Evolutionary conservation across 2,329 filamentous ascomycete genomes (phyloP), one percentile per base, ranked within the genome.

Genomic region (Trichoderma sp.): DNA sequence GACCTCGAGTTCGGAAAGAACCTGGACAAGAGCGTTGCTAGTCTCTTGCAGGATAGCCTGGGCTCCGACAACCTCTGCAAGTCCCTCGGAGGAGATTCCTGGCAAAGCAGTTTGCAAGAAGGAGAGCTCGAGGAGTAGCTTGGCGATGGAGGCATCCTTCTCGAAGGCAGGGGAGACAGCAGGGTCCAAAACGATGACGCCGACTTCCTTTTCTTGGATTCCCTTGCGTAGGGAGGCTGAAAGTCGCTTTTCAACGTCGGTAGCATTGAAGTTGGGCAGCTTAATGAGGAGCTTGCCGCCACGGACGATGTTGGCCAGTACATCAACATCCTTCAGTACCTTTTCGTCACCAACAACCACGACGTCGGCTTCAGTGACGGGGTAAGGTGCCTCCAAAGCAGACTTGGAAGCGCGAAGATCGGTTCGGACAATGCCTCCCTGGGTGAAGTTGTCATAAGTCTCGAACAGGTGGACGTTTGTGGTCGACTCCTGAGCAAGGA

Each of bases 231-330:
- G 90, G 64, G 87, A 83, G 50, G 89, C 87, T 2, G 94, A 91
- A 6, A 99, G 87, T 80, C 94, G 92, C 89, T 97, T 97, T 87
- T 98, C 96, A 7, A 95, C 83, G 45, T 98, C 95, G 62, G 97
- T 96, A 69, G 95, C 91, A 86, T 97, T 98, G 83, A 94, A 91
- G 79, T 91, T 92, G 33, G 94, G 89, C 29, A 97, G 89, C 81
- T 92, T 94, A 59, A 98, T 81, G 74, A 98, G 89, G 62, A 98
- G 84, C 78, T 91, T 93, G 73, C 93, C 93, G 71, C 91, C 91
- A 56, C 89, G 80, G 85, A 93, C 94, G 77, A 96, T 86, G 68
- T 89, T 92, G 77, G 91, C 89, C 45, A 95, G 82, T 27, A 97
- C 87, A 78, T 96, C 91, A 74, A 98, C 88, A 29, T 95, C 92